A percentile compares a stretch with the other conserved stretches of the same genome.
phyloP scores from a whole-genome alignment of 2,329 filamentous ascomycete species.

The Aureobasidium lini region DNA sequence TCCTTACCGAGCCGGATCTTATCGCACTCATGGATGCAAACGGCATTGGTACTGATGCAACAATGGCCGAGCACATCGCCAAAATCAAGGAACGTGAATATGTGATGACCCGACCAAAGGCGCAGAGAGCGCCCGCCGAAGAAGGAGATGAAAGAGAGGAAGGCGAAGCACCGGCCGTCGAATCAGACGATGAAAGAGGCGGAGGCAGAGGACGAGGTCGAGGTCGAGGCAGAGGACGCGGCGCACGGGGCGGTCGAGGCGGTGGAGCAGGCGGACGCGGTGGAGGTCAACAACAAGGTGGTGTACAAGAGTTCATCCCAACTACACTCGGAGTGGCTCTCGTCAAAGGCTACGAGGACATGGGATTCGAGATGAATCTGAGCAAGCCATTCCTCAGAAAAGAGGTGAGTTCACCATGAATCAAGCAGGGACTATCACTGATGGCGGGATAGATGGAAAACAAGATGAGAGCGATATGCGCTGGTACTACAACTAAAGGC shows the following conservation, averaged over 20 bases:
- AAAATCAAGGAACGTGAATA: conserved; percentile 91
- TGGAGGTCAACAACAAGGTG: conserved; percentile 35
- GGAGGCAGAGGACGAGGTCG: conserved; percentile 34
- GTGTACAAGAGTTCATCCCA: conserved; percentile 81
- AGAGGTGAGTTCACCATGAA: conserved; percentile 46
- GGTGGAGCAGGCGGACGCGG: conserved; percentile 41
- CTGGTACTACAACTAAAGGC: conserved; percentile 66
- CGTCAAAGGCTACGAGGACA: conserved; percentile 88
- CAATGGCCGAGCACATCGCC: conserved; percentile 96
- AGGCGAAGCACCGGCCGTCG: conserved; percentile 27
- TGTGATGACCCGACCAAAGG: conserved; percentile 57
- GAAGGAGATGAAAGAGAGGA: conserved; percentile 29
- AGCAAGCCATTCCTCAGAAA: conserved; percentile 94
- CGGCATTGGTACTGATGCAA: conserved; percentile 95
- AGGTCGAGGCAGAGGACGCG: conserved; percentile 27
- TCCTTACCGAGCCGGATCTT: conserved; percentile 89
- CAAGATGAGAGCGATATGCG: conserved; percentile 95
- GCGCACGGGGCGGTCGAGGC: conserved; percentile 42
- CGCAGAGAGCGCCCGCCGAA: conserved; percentile 27
- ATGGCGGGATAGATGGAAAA: conserved; percentile 62
- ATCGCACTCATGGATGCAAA: conserved; percentile 98
- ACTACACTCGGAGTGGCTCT: conserved; percentile 85
- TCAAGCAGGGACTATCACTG: not conserved
- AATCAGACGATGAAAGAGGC: conserved; percentile 28
- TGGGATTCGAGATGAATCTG: conserved; percentile 86